Evolutionary conservation across 306 rosid genomes (phyloP).

Genomic region (Dalbergia cochinchinensis): DNA sequence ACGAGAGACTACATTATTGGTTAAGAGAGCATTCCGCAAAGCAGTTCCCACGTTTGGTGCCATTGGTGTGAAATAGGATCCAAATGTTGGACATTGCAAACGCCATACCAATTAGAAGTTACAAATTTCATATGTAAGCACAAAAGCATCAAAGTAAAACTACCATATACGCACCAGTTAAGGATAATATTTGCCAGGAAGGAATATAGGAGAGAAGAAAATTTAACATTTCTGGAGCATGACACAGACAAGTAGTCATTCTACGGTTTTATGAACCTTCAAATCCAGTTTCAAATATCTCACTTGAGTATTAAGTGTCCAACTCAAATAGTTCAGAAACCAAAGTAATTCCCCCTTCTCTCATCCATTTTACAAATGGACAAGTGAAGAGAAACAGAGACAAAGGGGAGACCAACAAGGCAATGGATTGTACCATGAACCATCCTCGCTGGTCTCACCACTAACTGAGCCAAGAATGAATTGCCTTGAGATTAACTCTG

Average conservation of each 20-base stretch:
- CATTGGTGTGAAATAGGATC: neutral
- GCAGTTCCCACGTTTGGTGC: neutral
- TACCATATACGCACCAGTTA: neutral
- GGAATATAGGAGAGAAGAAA: neutral
- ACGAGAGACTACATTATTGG: no score
- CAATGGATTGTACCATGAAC: constrained; percentile 42
- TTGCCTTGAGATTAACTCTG: constrained; percentile 68
- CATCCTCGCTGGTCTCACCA: constrained; percentile 46
- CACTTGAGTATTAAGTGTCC: constrained; percentile 7
- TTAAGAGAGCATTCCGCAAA: neutral
- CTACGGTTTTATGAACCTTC: constrained; percentile 25
- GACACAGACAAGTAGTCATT: constrained; percentile 16
- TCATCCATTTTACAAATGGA: constrained; percentile 49
- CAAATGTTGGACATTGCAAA: neutral
- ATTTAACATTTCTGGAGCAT: neutral
- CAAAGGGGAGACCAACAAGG: constrained; percentile 43
- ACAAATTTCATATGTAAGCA: neutral
- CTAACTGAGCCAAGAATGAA: constrained; percentile 92
- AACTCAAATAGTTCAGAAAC: constrained; percentile 37
- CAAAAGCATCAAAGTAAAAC: constrained; percentile 1
- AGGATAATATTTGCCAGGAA: neutral
- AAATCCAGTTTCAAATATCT: constrained; percentile 24
- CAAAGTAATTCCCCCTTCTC: constrained; percentile 3
- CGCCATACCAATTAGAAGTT: neutral
- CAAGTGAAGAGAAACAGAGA: constrained; percentile 38